Percentiles rank a stretch among this genome's conserved stretches.
phyloP scores from a whole-genome alignment of 1,139 yeast genomes.

The Pichia sp. region DNA sequence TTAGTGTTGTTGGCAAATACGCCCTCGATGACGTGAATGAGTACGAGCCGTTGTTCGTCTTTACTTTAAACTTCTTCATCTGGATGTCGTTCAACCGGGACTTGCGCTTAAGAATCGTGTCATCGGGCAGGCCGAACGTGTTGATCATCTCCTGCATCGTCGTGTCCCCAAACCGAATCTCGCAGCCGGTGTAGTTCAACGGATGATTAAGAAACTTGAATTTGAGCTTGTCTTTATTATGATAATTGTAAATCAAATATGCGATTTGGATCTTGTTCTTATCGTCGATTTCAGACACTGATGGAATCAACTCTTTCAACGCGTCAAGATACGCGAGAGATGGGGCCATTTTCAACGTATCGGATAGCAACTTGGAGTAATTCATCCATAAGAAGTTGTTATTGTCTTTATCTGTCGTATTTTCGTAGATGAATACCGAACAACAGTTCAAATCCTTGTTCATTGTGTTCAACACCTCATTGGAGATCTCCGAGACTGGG shows the following conservation, averaged over 20 bases:
- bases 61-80: constrained; percentile 7
- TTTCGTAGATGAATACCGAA: constrained; percentile 39
- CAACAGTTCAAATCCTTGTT: constrained; percentile 40
- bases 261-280: background rate
- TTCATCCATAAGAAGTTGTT: constrained; percentile 5
- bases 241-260: background rate
- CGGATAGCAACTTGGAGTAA: background rate
- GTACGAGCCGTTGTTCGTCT: constrained; percentile 37
- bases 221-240: background rate
- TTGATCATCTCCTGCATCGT: constrained; percentile 49
- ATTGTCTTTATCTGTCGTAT: constrained; percentile 14
- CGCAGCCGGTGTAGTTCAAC: constrained; percentile 6
- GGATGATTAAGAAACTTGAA: constrained; percentile 2
- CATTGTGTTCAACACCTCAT: constrained; percentile 33
- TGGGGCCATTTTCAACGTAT: background rate
- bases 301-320: background rate
- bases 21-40: constrained; percentile 35
- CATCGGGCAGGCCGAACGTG: constrained; percentile 57
- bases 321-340: constrained; percentile 1
- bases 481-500: constrained; percentile 6
- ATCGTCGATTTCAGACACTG: background rate
- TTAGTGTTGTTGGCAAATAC: constrained; percentile 7
- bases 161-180: constrained; percentile 39
- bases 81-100: constrained; percentile 7
- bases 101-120: constrained; percentile 43